A percentile compares a stretch with the other conserved stretches of the same genome.
Conservation (phyloP, 768 basidiomycete species). For the Multifurca ochricompacta region DNA sequence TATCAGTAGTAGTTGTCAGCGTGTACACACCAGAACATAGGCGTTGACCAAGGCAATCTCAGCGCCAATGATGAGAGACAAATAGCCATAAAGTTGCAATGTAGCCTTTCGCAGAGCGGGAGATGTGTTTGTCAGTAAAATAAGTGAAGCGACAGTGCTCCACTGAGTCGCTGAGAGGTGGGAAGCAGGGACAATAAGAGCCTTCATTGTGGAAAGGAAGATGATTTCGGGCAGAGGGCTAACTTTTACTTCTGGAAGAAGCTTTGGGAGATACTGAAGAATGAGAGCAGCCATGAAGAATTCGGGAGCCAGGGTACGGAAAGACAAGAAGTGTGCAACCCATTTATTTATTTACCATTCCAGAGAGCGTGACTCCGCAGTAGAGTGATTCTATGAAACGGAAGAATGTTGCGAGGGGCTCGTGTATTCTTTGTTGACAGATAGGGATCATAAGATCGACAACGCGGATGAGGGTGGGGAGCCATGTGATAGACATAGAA, state of each 20-base stretch:
- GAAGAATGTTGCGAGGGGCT: background rate
- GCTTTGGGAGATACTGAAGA: background rate
- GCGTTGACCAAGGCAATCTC: constrained; percentile 8
- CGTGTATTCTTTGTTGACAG: background rate
- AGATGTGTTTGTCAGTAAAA: constrained; percentile 4
- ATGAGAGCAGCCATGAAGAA: background rate
- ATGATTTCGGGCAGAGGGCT: constrained; percentile 2
- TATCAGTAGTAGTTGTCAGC: background rate
- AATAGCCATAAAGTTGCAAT: background rate
- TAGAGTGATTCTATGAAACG: background rate
- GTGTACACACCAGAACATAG: constrained; percentile 1
- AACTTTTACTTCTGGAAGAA: constrained; percentile 8
- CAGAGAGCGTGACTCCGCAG: background rate
- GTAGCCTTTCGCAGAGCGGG: constrained; percentile 8
- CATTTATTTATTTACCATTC: background rate
- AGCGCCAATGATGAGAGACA: background rate
- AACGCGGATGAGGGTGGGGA: too few relatives aligned
- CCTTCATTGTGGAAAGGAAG: constrained; percentile 7
- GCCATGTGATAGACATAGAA: too few relatives aligned
- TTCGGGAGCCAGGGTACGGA: background rate
- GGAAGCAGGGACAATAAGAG: background rate
- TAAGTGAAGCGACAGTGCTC: background rate
- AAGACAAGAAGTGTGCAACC: background rate
- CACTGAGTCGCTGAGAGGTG: constrained; percentile 3
- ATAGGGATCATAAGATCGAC: background rate